phyloP scores from a whole-genome alignment of 148 eudicot species.

The Vaccinium macrocarpon region DNA sequence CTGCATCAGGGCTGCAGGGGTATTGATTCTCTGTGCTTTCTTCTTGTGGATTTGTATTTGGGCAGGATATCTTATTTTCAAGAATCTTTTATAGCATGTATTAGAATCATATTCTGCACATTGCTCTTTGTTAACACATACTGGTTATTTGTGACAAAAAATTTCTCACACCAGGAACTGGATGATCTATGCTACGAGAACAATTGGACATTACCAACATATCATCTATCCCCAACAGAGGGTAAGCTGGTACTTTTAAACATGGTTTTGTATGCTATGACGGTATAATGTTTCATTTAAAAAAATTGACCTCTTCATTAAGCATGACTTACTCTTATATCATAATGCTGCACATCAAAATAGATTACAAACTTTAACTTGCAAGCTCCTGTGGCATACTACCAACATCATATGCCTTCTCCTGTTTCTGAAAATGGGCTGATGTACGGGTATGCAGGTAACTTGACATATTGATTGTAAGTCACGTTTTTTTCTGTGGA shows the following conservation, averaged over 20 bases:
- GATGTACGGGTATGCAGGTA: background rate
- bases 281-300: background rate
- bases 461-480: background rate
- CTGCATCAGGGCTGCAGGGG: background rate
- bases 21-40: background rate
- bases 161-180: conserved; percentile 47
- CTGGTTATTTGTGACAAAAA: background rate
- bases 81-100: background rate
- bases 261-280: background rate
- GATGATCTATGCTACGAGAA: conserved; percentile 52
- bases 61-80: background rate
- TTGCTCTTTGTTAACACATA: background rate
- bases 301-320: background rate
- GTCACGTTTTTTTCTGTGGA: background rate
- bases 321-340: background rate
- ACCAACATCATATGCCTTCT: background rate
- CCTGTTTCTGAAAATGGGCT: background rate
- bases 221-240: conserved; percentile 35
- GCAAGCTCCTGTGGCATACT: background rate
- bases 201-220: conserved; percentile 62
- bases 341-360: background rate
- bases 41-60: background rate
- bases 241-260: conserved; percentile 37
- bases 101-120: background rate
- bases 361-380: background rate